Evolutionary conservation across 1,284 basidiomycete species (phyloP), one percentile per base, ranked within the genome.

Genomic region (Ceratobasidium sp.): DNA sequence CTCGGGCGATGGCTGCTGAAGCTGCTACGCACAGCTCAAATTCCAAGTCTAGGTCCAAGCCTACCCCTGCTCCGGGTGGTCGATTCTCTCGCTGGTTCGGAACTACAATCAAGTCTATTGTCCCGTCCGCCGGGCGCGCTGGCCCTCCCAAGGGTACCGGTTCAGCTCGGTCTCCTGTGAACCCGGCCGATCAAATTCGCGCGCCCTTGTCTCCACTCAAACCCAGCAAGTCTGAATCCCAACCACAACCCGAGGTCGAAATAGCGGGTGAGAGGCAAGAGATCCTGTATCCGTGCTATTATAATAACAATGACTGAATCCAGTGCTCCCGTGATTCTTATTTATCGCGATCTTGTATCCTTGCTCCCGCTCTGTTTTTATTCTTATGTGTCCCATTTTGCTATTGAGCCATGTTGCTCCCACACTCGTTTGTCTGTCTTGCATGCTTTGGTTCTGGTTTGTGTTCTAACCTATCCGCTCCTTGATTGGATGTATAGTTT

Each of bases 281-380:
- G 54, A 58, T 69, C 23, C 52, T 69, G 30, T 69, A 57, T 35
- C 66, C 66, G 3, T 69, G 66, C 66, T 69, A 69, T 57, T 69
- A 69, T n/a, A 57, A 69, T 35, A 69, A 69, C 66, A 69, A 57
- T 23, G 57, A 59, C n/a, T 59, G 28, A 59, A 59, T 7, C 6
- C 16, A 5, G 7, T 59, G 32, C 44, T 18, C 23, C 7, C 26
- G 47, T 50, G 8, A 50, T n/a, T 50, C n/a, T 7, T 50, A 32
- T 35, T 11, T 57, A 57, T 38, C 32, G 9, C 38, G 4, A 16
- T 57, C 28, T 41, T 59, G 57, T 59, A 59, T 59, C 47, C 7
- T 21, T 7, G 8, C 5, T 49, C 23, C 23, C 47, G 47, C 23
- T 49, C 47, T 18, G 47, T n/a, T 49, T 49, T 6, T 18, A n/a